Percentiles rank a stretch among this genome's conserved stretches.
phyloP scores from a whole-genome alignment of 257 asterid genomes.

The Fraxinus excelsior region DNA sequence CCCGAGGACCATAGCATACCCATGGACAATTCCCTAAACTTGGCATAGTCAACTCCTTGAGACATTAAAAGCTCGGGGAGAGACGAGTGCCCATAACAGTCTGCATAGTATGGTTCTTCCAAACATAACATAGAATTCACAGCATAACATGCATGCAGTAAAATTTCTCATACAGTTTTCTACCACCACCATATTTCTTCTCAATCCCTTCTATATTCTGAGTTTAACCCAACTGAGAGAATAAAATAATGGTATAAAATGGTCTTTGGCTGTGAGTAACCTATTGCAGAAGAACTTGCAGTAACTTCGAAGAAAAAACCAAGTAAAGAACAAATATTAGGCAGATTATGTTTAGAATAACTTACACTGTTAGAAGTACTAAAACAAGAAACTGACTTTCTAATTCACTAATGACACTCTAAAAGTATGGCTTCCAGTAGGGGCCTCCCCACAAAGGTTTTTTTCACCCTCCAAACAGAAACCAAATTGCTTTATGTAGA shows the following conservation, averaged over 20 bases:
- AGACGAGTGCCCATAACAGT: not conserved
- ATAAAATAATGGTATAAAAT: not conserved
- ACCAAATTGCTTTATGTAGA: slow-evolving; percentile 10
- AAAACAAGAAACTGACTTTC: slow-evolving; percentile 19
- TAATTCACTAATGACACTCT: slow-evolving; percentile 8
- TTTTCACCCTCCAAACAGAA: slow-evolving; percentile 11
- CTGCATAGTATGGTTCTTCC: not conserved
- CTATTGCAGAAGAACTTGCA: not conserved
- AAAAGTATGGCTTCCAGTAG: slow-evolving; percentile 28
- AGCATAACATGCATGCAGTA: not conserved
- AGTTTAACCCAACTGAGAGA: not conserved
- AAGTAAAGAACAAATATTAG: slow-evolving; percentile 31
- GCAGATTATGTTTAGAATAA: slow-evolving; percentile 40
- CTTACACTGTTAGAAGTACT: slow-evolving; percentile 20
- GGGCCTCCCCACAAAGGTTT: slow-evolving; percentile 36
- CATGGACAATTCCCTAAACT: too few species aligned
- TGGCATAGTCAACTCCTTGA: too few species aligned
- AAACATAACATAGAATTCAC: too few species aligned
- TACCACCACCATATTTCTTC: not conserved
- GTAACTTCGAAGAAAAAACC: slow-evolving; percentile 17
- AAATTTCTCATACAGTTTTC: not conserved
- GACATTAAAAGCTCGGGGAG: too few species aligned
- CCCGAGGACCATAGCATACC: too few species aligned
- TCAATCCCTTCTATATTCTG: not conserved
- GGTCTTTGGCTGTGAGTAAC: slow-evolving; percentile 1